Base-by-base conservation (phyloP, 805 yeast genomes). In the Myxozyma neotropica region DNA sequence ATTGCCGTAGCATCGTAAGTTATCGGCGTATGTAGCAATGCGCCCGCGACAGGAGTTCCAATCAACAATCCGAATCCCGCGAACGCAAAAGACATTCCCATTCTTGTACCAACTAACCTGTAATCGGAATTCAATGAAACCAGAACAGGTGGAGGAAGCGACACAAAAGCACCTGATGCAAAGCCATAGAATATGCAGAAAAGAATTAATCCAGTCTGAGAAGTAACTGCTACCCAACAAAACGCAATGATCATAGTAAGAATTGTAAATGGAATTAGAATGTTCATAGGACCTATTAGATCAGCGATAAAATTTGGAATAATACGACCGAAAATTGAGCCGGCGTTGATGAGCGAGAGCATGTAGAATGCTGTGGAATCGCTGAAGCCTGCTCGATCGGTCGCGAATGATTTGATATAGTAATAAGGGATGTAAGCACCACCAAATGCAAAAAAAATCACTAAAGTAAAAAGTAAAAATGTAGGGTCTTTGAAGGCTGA, bases 81-180 rank as follows among this genome's bases (percentile, higher is more conserved):
- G 7, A 78, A 67, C 6, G 80, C 75, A 42, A 88, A 76, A 0
- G 89, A 80, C 51, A 83, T 58, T 1, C 88, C 88, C 90, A 89
- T 87, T 8, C 74, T 63, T 2, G 68, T 67, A 3, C 75, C 74
- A 19, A 70, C 60, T 21, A 66, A 27, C 8, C 64, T 53, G 39
- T 69, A 38, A 52, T 71, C 66, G 0, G 66, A 55, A 7, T 72
- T 69, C 12, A 59, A 39, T n/a, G 63, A 56, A 1, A 73, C 69
- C 1, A 71, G 61, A n/a, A 70, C 62, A 0, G 73, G 68, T 1
- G 76, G 74, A 2, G 72, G 71, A 13, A 74, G 57, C 3, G 74
- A 70, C 13, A 72, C 71, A 12, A 70, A 55, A 1, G 75, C 71
- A 7, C 77, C 77, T 3, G 71, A 64, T 39, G 69, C 63, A 50